These are phyloP conservation scores for Prunus mira DNA, from an alignment of 306 rosid species.

Conservation along the genomic window DNA sequence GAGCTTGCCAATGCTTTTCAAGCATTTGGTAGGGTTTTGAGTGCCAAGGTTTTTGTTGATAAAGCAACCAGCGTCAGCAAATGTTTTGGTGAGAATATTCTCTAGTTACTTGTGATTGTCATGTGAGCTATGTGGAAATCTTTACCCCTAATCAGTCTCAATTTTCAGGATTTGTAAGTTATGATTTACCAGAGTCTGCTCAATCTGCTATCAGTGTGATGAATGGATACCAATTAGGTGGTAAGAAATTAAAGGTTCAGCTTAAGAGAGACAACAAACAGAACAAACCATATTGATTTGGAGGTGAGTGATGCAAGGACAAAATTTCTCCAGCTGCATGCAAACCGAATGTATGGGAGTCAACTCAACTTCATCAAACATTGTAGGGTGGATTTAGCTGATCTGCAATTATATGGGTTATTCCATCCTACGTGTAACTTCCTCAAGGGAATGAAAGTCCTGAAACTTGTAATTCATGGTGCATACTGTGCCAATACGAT, in stretches of 20 bases:
- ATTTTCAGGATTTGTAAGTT: slow-evolving; percentile 93
- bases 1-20: slow-evolving; percentile 89
- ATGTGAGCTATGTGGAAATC: slow-evolving; percentile 15
- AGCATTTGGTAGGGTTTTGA: slow-evolving; percentile 84
- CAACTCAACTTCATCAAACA: slow-evolving; percentile 24
- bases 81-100: slow-evolving; percentile 80
- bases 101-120: slow-evolving; percentile 20
- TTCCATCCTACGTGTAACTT: slow-evolving; percentile 36
- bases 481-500: slow-evolving; percentile 57
- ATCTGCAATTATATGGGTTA: slow-evolving; percentile 20
- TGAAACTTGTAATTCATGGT: slow-evolving; percentile 64
- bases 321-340: slow-evolving; percentile 34
- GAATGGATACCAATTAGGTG: slow-evolving; percentile 92
- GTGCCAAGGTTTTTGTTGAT: slow-evolving; percentile 97
- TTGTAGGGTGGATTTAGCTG: slow-evolving; percentile 30
- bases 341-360: slow-evolving; percentile 22
- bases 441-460: slow-evolving; percentile 35
- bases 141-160: slow-evolving; percentile 28
- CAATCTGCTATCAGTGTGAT: slow-evolving; percentile 77
- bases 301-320: slow-evolving; percentile 38
- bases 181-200: slow-evolving; percentile 85
- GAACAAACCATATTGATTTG: slow-evolving; percentile 72
- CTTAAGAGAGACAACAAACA: slow-evolving; percentile 96
- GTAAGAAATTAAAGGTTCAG: slow-evolving; percentile 96
- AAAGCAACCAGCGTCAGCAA: slow-evolving; percentile 97